phyloP scores from a whole-genome alignment of 192 early-diverging fungal genomes.

The Coemansia sp. region DNA sequence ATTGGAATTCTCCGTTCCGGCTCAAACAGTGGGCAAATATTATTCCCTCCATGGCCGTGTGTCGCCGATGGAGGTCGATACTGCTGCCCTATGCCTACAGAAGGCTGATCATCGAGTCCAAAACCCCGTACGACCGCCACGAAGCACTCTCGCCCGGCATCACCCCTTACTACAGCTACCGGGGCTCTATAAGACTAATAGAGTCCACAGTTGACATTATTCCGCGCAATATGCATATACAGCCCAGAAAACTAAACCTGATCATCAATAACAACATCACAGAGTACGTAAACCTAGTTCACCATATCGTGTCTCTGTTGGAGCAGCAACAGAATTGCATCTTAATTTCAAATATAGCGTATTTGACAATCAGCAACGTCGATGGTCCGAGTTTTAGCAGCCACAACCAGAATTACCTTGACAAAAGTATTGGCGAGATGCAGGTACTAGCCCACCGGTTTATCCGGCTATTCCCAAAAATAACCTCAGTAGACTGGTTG shows the following conservation, averaged over 20 bases:
- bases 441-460: background rate
- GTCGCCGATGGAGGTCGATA: background rate
- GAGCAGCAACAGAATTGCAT: background rate
- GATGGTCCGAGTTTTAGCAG: background rate
- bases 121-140: background rate
- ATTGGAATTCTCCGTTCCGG: background rate
- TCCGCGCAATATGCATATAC: background rate
- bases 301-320: background rate
- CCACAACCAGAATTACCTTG: background rate
- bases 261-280: background rate
- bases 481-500: background rate
- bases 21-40: background rate
- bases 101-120: background rate
- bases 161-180: background rate
- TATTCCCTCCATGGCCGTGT: constrained; percentile 5
- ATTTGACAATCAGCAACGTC: background rate
- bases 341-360: background rate
- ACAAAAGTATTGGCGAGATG: background rate
- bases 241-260: background rate
- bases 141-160: background rate
- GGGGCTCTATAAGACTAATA: background rate
- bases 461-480: background rate
- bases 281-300: background rate
- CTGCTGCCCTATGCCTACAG: background rate
- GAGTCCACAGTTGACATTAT: background rate